Conservation (phyloP, 495 filamentous ascomycete genomes). For the Podospora sp. region DNA sequence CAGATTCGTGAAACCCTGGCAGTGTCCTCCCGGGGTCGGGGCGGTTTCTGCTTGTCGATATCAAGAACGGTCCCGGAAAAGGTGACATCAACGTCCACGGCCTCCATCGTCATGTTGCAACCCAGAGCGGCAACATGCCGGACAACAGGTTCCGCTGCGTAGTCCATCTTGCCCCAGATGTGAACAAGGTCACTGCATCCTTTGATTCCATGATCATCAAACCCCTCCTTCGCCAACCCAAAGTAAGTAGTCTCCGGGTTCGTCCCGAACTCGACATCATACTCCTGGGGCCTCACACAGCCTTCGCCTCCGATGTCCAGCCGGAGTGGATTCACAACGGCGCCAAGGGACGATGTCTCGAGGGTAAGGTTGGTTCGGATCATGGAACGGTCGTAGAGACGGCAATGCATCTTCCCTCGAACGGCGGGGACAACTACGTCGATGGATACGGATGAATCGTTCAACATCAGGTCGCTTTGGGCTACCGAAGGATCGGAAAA, state of each 20-base stretch:
- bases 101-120: constrained; percentile 30
- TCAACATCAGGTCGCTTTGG: not conserved
- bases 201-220: not conserved
- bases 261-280: not conserved
- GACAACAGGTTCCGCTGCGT: not conserved
- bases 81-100: constrained; percentile 23
- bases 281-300: not conserved
- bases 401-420: constrained; percentile 14
- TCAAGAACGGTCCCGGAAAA: constrained; percentile 26
- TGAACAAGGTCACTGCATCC: constrained; percentile 22
- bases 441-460: constrained; percentile 7
- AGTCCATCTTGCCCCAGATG: constrained; percentile 25
- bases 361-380: constrained; percentile 24
- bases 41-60: constrained; percentile 21
- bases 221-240: not conserved
- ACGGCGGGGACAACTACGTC: constrained; percentile 20
- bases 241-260: constrained; percentile 17
- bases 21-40: constrained; percentile 18
- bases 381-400: constrained; percentile 11
- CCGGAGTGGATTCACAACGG: constrained; percentile 1
- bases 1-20: not conserved
- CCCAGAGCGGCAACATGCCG: constrained; percentile 18
- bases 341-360: not conserved
- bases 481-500: not conserved
- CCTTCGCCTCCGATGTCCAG: constrained; percentile 11